phyloP scores from a whole-genome alignment of 495 filamentous ascomycete genomes.

The Coniosporium apollinis region DNA sequence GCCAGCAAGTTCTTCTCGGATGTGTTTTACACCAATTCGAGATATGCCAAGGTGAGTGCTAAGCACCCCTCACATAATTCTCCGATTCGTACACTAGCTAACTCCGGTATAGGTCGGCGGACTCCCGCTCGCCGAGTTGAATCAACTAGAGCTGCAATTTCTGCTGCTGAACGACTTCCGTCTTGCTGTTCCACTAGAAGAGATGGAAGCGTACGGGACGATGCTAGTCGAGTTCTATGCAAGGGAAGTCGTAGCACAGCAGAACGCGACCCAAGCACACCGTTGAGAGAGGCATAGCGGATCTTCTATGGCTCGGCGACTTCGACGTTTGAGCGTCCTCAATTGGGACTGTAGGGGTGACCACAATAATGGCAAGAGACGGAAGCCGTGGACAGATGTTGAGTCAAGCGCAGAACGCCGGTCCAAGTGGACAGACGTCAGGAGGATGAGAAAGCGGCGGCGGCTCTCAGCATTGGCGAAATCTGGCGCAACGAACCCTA shows the following conservation, averaged over 20 bases:
- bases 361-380: too few relatives aligned
- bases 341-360: too few relatives aligned
- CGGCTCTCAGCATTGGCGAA: too few relatives aligned
- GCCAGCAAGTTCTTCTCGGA: constrained; percentile 99
- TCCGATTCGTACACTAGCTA: constrained; percentile 1
- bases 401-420: too few relatives aligned
- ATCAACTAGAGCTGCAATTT: constrained; percentile 94
- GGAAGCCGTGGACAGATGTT: too few relatives aligned
- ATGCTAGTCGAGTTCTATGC: constrained; percentile 99
- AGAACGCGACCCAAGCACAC: too few relatives aligned
- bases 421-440: too few relatives aligned
- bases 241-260: constrained; percentile 67
- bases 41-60: constrained; percentile 84
- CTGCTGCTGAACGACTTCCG: constrained; percentile 94
- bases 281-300: too few relatives aligned
- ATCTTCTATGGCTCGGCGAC: too few relatives aligned
- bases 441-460: too few relatives aligned
- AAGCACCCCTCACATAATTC: not conserved
- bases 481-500: too few relatives aligned
- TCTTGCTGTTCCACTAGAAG: constrained; percentile 82
- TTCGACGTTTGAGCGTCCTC: too few relatives aligned
- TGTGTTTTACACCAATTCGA: constrained; percentile 97
- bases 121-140: constrained; percentile 87
- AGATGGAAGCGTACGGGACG: constrained; percentile 91
- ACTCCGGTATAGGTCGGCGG: constrained; percentile 78